Conservation (phyloP, 2,329 filamentous ascomycete genomes). For the Kalaharituber pfeilii region DNA sequence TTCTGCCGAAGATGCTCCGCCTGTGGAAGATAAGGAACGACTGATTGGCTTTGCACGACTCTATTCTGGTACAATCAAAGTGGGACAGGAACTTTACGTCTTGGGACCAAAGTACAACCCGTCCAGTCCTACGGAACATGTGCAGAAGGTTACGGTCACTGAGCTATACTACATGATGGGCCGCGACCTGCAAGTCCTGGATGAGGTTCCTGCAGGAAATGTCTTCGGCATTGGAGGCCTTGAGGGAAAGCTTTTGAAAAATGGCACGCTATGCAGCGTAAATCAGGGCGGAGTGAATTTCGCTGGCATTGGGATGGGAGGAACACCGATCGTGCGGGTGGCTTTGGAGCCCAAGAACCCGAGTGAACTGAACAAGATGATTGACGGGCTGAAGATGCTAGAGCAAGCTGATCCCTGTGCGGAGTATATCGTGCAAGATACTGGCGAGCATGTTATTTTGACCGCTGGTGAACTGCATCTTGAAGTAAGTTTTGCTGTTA, state of each 20-base stretch:
- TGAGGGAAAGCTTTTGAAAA: constrained; percentile 86
- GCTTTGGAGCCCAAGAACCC: constrained; percentile 88
- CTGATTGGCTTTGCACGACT: constrained; percentile 87
- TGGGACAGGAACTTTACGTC: constrained; percentile 83
- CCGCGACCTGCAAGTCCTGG: constrained; percentile 62
- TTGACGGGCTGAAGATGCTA: constrained; percentile 65
- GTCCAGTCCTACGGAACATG: constrained; percentile 41
- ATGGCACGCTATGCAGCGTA: constrained; percentile 78
- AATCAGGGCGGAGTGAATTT: constrained; percentile 76
- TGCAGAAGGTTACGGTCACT: constrained; percentile 62
- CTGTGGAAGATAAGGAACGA: constrained; percentile 59
- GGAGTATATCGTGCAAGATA: constrained; percentile 82
- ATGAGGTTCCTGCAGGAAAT: constrained; percentile 76
- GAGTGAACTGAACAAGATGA: constrained; percentile 85
- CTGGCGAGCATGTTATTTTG: constrained; percentile 83
- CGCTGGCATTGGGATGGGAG: constrained; percentile 61
- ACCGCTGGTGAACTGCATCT: constrained; percentile 90
- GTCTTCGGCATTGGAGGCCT: constrained; percentile 90
- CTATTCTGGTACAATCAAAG: constrained; percentile 74
- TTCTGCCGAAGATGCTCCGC: constrained; percentile 30
- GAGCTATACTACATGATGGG: constrained; percentile 95
- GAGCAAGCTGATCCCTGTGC: constrained; percentile 93
- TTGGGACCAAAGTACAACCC: constrained; percentile 87
- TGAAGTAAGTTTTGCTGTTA: constrained; percentile 26
- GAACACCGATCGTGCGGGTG: constrained; percentile 84